Percentiles rank a stretch among this genome's conserved stretches.
phyloP scores from a whole-genome alignment of 176 grass and related monocot species.

The Zoysia japonica region DNA sequence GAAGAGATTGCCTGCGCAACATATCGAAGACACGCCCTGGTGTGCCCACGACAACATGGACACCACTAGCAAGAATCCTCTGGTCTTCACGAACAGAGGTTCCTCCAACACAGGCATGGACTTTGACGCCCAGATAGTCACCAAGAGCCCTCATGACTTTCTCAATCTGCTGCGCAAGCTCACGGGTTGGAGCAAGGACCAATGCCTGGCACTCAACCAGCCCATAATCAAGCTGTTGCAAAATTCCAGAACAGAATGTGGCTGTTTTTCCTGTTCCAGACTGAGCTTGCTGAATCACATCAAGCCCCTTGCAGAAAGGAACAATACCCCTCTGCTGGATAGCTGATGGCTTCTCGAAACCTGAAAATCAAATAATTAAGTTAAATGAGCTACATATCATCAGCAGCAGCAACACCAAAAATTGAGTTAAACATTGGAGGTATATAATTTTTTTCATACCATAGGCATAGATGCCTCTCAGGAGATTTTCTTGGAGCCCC shows the following conservation, averaged over 20 bases:
- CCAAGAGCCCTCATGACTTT: constrained; percentile 90
- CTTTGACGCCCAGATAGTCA: constrained; percentile 80
- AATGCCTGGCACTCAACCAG: constrained; percentile 71
- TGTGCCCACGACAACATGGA: constrained; percentile 85
- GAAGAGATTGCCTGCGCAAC: constrained; percentile 67
- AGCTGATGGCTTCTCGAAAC: constrained; percentile 91
- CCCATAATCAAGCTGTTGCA: constrained; percentile 79
- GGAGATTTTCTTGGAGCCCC: constrained; percentile 75
- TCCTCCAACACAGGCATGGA: constrained; percentile 87
- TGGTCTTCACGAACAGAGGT: constrained; percentile 81
- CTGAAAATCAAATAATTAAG: constrained; percentile 28
- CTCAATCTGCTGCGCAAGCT: constrained; percentile 83
- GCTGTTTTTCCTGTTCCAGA: constrained; percentile 88
- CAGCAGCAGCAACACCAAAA: background rate
- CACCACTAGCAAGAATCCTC: constrained; percentile 75
- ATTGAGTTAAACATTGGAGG: background rate
- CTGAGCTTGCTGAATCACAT: constrained; percentile 89
- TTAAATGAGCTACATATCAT: background rate
- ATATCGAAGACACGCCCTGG: constrained; percentile 85
- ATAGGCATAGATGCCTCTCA: constrained; percentile 83
- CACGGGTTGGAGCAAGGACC: constrained; percentile 79
- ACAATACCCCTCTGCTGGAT: constrained; percentile 89
- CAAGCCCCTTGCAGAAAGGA: constrained; percentile 80
- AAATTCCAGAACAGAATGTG: constrained; percentile 83
- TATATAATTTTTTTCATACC: constrained; percentile 29